Conservation (phyloP, 768 basidiomycete species). For the Xerocomellus intermedius region DNA sequence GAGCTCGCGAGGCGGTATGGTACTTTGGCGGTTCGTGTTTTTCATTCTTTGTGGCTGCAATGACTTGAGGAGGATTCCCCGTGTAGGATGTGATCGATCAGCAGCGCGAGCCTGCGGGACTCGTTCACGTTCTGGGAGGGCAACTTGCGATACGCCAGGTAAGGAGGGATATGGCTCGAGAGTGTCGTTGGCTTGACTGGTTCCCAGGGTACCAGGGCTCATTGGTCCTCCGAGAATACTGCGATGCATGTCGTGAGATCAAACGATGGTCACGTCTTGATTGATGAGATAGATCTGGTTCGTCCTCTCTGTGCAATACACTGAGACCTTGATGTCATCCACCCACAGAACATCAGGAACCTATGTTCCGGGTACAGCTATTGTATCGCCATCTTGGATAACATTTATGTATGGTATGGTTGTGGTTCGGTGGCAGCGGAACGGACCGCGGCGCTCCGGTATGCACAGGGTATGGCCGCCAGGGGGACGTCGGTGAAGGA, state of each 20-base stretch:
- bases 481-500: slow-evolving; percentile 46
- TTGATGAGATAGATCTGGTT: slow-evolving; percentile 76
- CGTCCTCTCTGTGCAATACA: slow-evolving; percentile 4
- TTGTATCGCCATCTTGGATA: slow-evolving; percentile 67
- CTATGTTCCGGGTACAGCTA: slow-evolving; percentile 86
- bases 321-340: slow-evolving; percentile 4
- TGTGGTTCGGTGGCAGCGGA: slow-evolving; percentile 62
- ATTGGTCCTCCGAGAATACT: slow-evolving; percentile 79
- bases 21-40: slow-evolving; percentile 51
- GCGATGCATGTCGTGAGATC: slow-evolving; percentile 75
- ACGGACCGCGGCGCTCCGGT: slow-evolving; percentile 58
- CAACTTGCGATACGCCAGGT: slow-evolving; percentile 76
- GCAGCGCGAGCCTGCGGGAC: slow-evolving; percentile 58
- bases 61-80: no score
- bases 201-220: slow-evolving; percentile 61
- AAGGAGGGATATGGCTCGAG: slow-evolving; percentile 7
- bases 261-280: slow-evolving; percentile 46
- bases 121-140: slow-evolving; percentile 67
- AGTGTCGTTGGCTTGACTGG: slow-evolving; percentile 1
- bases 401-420: slow-evolving; percentile 81
- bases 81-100: slow-evolving; percentile 48
- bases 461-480: slow-evolving; percentile 49
- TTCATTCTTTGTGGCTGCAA: background rate
- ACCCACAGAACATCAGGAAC: slow-evolving; percentile 53
- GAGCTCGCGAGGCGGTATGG: slow-evolving; percentile 76